phyloP scores from a whole-genome alignment of 1,284 basidiomycete genomes.

The Agroathelia rolfsii region DNA sequence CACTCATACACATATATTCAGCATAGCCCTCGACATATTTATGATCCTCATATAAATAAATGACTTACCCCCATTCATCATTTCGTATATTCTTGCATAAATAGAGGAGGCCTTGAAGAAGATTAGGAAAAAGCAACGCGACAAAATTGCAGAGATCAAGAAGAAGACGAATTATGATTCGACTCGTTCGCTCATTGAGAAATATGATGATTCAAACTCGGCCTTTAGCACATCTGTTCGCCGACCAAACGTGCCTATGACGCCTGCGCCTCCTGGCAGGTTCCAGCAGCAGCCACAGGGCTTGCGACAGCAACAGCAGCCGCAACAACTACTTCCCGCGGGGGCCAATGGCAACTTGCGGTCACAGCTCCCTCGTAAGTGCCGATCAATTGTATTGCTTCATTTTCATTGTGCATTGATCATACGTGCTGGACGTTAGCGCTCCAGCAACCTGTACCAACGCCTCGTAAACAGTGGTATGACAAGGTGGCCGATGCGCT shows the following conservation, averaged over 20 bases:
- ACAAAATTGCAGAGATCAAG: constrained; percentile 94
- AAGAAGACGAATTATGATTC: constrained; percentile 94
- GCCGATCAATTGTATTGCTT: constrained; percentile 1
- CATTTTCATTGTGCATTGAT: constrained; percentile 4
- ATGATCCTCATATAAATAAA: constrained; percentile 1
- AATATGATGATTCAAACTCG: constrained; percentile 65
- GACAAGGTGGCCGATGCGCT: constrained; percentile 83
- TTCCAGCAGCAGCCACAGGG: neutral
- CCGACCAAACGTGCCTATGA: constrained; percentile 9
- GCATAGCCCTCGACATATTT: neutral
- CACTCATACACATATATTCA: constrained; percentile 6
- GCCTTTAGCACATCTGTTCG: constrained; percentile 7
- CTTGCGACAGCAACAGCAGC: constrained; percentile 11
- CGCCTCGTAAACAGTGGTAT: constrained; percentile 75
- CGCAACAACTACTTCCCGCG: constrained; percentile 13
- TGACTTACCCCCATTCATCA: too few relatives aligned
- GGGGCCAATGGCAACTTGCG: constrained; percentile 13
- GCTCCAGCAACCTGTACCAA: constrained; percentile 34
- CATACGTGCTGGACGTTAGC: constrained; percentile 15
- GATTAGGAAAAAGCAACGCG: constrained; percentile 72
- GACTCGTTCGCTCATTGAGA: constrained; percentile 83
- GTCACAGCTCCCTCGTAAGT: constrained; percentile 33
- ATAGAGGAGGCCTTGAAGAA: constrained; percentile 73
- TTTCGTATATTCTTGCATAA: too few relatives aligned
- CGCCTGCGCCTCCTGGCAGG: constrained; percentile 15